phyloP scores from a whole-genome alignment of 768 basidiomycete genomes.

The Steccherinum ochraceum region DNA sequence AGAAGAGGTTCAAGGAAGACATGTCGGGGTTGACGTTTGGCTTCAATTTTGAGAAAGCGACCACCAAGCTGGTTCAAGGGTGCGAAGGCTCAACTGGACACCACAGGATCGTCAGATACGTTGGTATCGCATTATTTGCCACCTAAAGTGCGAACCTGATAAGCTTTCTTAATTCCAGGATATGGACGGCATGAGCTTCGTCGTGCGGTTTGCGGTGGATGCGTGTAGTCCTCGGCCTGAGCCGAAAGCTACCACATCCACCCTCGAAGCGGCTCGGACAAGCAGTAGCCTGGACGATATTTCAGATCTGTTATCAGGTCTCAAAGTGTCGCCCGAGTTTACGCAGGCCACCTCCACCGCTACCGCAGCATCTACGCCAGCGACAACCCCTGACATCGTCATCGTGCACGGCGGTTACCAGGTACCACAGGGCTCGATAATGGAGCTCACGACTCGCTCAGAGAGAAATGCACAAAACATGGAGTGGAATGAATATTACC shows the following conservation, averaged over 20 bases:
- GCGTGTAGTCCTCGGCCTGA: constrained; percentile 1
- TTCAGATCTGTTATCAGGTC: constrained; percentile 11
- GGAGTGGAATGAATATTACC: constrained; percentile 57
- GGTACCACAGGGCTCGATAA: constrained; percentile 6
- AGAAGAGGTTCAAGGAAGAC: constrained; percentile 28
- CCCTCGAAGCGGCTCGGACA: neutral
- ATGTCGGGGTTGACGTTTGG: constrained; percentile 42
- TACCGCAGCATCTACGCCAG: neutral
- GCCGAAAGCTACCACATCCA: constrained; percentile 1
- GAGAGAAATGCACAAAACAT: constrained; percentile 4
- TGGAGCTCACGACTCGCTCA: constrained; percentile 10
- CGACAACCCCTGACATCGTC: neutral
- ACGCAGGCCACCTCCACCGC: neutral
- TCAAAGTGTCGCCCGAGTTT: constrained; percentile 11
- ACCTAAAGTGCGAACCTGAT: neutral
- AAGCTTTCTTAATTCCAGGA: constrained; percentile 31
- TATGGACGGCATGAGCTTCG: constrained; percentile 48
- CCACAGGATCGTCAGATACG: constrained; percentile 58
- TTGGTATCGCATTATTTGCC: constrained; percentile 25
- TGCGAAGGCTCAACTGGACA: constrained; percentile 51
- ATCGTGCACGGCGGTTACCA: constrained; percentile 2
- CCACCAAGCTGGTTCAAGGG: constrained; percentile 39
- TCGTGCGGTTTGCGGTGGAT: constrained; percentile 56
- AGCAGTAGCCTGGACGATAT: constrained; percentile 15
- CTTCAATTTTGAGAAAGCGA: constrained; percentile 52